Evolutionary conservation across 768 basidiomycete genomes (phyloP), one percentile per base, ranked within the genome.

Genomic region (Scleroderma bovista): DNA sequence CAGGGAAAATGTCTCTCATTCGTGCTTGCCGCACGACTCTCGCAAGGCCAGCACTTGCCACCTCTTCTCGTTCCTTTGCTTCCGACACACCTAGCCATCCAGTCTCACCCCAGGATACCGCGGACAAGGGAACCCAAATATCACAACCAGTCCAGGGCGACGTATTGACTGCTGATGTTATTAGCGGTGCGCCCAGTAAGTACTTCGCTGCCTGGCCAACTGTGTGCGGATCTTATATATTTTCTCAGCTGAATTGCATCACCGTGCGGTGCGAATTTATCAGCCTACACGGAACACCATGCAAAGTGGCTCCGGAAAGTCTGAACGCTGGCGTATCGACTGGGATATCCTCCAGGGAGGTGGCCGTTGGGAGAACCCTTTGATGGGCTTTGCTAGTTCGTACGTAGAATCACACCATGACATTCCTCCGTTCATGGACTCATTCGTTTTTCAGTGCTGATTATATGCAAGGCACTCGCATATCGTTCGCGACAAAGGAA

Each of bases 311-410:
- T 77, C 83, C 37, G 84, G 81, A 46, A 93, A 93, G 69, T 80
- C 81, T 11, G 79, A 86, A 57, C 83, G 87, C 59, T 99, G 95
- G 95, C 76, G 91, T 56, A 81, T 99, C 61, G 95, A 98, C 68
- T 98, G 85, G 75, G 95, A 98, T 60, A 83, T 83, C 50, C 73
- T 97, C n/a, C 82, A 80, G 51, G 92, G 94, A 31, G 84, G 79
- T 24, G 93, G 90, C 12, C 79, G 95, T 46, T 99, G 95, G 95
- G 93, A 97, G 77, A 99, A 98, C 63, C 91, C 92, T 4, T 67
- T 99, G 57, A 99, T 98, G 91, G 95, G 95, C 39, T 99, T 80
- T 76, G 94, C 93, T 0, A 89, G 86, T 73, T 93, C 92, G 88
- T 94, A 65, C 70, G 88, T 78, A 12, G n/a, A 50, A 19, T 3